Evolutionary conservation across 2,329 filamentous ascomycete genomes (phyloP), one percentile per base, ranked within the genome.

Genomic region (Lizonia empirigonia): DNA sequence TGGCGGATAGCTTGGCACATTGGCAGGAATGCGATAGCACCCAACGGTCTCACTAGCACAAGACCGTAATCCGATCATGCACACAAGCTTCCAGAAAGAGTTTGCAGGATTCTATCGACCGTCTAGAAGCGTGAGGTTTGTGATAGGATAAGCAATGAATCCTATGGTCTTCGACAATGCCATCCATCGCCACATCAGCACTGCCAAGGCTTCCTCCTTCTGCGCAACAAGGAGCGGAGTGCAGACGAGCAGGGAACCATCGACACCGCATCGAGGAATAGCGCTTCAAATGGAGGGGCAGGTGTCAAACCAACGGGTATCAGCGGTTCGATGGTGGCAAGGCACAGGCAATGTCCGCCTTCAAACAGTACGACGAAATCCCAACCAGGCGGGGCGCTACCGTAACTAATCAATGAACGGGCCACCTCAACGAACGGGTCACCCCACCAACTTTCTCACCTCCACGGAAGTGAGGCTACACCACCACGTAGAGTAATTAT

Each of bases 11-110:
- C 49, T 52, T 32, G 42, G 49, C 50, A 44, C 4, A 10, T 45
- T 50, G 47, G 35, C 34, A 40, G 29, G 16, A 19, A 38, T 32
- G 9, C 35, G 32, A 29, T 34, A 22, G n/a, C 30, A 6, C 19
- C 15, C 27, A 37, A 46, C 9, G 26, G 33, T 34, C 39, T 39
- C 44, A 39, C 50, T 15, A 26, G 39, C 24, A 48, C 32, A 23
- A 44, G 29, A 44, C 22, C 33, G 32, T 53, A 39, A 44, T 36
- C 44, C 44, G 50, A 53, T 26, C 44, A 39, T 42, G 44, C 34
- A 47, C 19, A 23, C 20, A 12, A 44, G 33, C 33, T 48, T 39
- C 38, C 39, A 48, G 34, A 32, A 44, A 44, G 36, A 15, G 18
- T 42, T 47, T 16, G 29, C 22, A 40, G 29, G 44, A 47, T 47